Evolutionary conservation across 2,329 filamentous ascomycete species (phyloP), one percentile per base, ranked within the genome.

Genomic region (Stachybotrys chlorohalonatus): DNA sequence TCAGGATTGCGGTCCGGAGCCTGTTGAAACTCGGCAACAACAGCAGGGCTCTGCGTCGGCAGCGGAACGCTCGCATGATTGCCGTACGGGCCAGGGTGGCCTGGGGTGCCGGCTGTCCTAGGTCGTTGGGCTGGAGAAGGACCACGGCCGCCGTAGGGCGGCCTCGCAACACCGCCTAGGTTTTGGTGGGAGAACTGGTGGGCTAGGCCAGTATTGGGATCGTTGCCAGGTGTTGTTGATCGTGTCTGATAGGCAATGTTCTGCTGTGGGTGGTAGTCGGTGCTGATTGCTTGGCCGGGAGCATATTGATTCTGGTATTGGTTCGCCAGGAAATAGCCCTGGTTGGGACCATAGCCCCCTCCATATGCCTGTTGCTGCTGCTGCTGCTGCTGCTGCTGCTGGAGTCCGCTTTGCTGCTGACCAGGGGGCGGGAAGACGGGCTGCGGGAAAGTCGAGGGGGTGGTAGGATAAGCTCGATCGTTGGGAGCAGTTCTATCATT

Each of bases 171-270:
- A 49, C 83, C 84, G 57, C 89, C 87, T 47, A 97, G 81, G 70
- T 96, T 95, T 77, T 97, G 93, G 72, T 96, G 91, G 56, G 93
- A 95, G 72, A 97, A 95, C 70, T 99, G 94, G 69, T 96, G 90
- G 57, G 92, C 91, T 49, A 97, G 81, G 32, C 91, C 92, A 64
- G 90, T 94, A 63, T 93, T 95, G 62, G 87, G 88, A 67, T 96
- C 91, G 65, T 89, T 90, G 56, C 79, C 81, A 6, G 83, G 81
- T 4, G 82, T 79, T 63, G 78, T 79, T 62, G 80, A 77, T 57
- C 80, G 74, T 57, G 73, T 74, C 66, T 80, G 79, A 62, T 80
- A 75, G 54, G 62, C 65, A 50, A 66, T 64, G 51, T 65, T 68
- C 59, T 82, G 79, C 51, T 78, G 77, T 52, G 60, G 59, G 50